Base-by-base conservation (phyloP, 495 filamentous ascomycete genomes). In the Talaromyces adpressus region DNA sequence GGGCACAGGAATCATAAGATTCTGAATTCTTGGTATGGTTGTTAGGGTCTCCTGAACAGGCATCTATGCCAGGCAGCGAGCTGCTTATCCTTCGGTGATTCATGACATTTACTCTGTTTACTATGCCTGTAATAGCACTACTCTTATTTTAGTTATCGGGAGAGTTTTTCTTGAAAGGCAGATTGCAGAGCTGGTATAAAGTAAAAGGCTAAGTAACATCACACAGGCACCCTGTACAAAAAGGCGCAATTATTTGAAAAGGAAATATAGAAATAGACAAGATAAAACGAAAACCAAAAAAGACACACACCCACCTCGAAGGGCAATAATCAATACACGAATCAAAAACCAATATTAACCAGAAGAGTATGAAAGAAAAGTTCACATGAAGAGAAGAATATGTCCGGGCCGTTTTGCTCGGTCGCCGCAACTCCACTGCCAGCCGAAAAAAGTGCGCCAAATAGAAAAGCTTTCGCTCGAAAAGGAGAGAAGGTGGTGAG, bases 331-430 rank as follows among this genome's bases (percentile, higher is more conserved):
- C 27, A 58, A 58, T 58, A 22, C 56, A 58, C 20, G 56, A 58
- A 58, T 32, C n/a, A 22, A 60, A 60, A 60, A 25, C 16, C 45
- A 62, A 62, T 62, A 62, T 52, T 22, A 36, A 62, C 45, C 32
- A 51, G 60, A 62, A 62, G 47, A 52, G 27, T 41, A 61, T 25
- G 25, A 62, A 25, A 16, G 32, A 62, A 18, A 52, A 53, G 27
- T 29, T 52, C 59, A 51, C 41, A 27, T 52, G 25, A 47, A 47
- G n/a, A 20, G 60, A 60, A 51, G 27, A 52, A 56, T 56, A 29
- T 56, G 23, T 56, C 30, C 18, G 30, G 53, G 56, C 56, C 14
- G 14, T 36, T 34, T 58, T 58, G 56, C 27, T 32, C 27, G 56
- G 56, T 58, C 30, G 56, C 27, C 18, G 20, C 27, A 36, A 58